Percentiles rank a stretch among this genome's conserved stretches.
phyloP scores from a whole-genome alignment of 805 yeast genomes.

The Kodamaea lidongshanica region DNA sequence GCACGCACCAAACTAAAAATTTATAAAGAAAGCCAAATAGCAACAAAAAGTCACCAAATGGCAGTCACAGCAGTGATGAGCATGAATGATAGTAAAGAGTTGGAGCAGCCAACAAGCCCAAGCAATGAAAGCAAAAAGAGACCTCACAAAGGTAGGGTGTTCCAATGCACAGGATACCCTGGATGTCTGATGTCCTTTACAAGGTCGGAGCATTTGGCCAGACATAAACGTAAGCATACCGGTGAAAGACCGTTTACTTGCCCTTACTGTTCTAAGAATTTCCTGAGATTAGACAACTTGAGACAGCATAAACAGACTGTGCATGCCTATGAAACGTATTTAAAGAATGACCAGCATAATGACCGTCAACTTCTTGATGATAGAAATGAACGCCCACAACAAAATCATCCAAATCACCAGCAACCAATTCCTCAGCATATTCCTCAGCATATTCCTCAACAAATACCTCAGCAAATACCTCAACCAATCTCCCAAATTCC shows the following conservation, averaged over 20 bases:
- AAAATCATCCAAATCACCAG: too few relatives aligned
- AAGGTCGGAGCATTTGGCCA: slow-evolving; percentile 84
- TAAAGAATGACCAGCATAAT: slow-evolving; percentile 5
- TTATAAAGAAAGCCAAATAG: too few relatives aligned
- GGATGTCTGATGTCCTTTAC: slow-evolving; percentile 87
- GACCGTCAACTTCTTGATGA: slow-evolving; percentile 3
- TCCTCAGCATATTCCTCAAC: too few relatives aligned
- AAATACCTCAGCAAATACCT: too few relatives aligned
- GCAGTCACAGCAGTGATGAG: slow-evolving; percentile 4
- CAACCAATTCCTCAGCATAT: too few relatives aligned
- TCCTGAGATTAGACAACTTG: slow-evolving; percentile 79
- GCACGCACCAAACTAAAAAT: too few relatives aligned
- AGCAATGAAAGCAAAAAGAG: slow-evolving; percentile 20
- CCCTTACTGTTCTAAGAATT: slow-evolving; percentile 70
- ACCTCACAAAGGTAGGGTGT: slow-evolving; percentile 53
- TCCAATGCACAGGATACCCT: slow-evolving; percentile 81
- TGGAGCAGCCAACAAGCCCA: neutral
- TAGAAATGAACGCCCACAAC: too few relatives aligned
- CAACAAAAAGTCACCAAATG: slow-evolving; percentile 3
- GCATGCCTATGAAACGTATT: slow-evolving; percentile 36
- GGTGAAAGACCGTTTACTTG: slow-evolving; percentile 93
- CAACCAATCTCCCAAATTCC: too few relatives aligned
- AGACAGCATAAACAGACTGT: slow-evolving; percentile 86
- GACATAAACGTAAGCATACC: slow-evolving; percentile 89
- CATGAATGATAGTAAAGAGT: neutral